Percentiles rank a stretch among this genome's conserved stretches.
Conservation (phyloP, 179 eudicot genomes). For the Sideroxylon spinosum region DNA sequence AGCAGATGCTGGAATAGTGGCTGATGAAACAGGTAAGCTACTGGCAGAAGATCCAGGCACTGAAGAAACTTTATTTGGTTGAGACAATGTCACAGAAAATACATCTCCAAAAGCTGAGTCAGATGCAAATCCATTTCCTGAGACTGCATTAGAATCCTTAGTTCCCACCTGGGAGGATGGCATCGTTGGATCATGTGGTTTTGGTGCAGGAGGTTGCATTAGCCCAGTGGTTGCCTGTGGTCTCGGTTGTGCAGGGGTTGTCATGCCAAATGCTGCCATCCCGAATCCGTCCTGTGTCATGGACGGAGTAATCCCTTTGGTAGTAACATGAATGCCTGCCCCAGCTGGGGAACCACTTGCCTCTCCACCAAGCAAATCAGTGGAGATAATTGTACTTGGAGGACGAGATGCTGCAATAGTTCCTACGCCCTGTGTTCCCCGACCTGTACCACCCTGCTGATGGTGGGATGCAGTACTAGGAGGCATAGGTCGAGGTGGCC, state of each 20-base stretch:
- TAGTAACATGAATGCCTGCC: constrained; percentile 41
- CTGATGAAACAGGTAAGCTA: constrained; percentile 41
- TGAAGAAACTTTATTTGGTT: constrained; percentile 43
- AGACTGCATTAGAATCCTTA: constrained; percentile 43
- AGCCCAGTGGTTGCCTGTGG: constrained; percentile 21
- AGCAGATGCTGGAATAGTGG: constrained; percentile 43
- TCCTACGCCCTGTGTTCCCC: constrained; percentile 43
- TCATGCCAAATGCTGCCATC: constrained; percentile 9
- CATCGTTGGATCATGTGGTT: constrained; percentile 28
- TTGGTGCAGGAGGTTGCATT: constrained; percentile 34
- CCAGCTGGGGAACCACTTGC: constrained; percentile 43
- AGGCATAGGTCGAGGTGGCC: constrained; percentile 54
- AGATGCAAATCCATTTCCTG: constrained; percentile 59
- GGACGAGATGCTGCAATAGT: constrained; percentile 27
- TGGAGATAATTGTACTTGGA: constrained; percentile 40
- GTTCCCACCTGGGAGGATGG: constrained; percentile 39
- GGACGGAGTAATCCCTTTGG: constrained; percentile 35
- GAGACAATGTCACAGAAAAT: constrained; percentile 48
- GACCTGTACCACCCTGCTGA: constrained; percentile 43
- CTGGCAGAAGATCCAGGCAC: constrained; percentile 34
- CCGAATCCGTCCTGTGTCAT: constrained; percentile 30
- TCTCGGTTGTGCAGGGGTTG: constrained; percentile 28
- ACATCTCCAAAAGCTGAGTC: constrained; percentile 60
- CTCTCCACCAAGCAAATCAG: constrained; percentile 53
- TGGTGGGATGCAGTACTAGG: constrained; percentile 37